A percentile compares a stretch with the other conserved stretches of the same genome.
These are phyloP conservation scores for Talaromyces sp. DNA, from an alignment of 2,329 filamentous ascomycete genomes.

Conservation along the genomic window DNA sequence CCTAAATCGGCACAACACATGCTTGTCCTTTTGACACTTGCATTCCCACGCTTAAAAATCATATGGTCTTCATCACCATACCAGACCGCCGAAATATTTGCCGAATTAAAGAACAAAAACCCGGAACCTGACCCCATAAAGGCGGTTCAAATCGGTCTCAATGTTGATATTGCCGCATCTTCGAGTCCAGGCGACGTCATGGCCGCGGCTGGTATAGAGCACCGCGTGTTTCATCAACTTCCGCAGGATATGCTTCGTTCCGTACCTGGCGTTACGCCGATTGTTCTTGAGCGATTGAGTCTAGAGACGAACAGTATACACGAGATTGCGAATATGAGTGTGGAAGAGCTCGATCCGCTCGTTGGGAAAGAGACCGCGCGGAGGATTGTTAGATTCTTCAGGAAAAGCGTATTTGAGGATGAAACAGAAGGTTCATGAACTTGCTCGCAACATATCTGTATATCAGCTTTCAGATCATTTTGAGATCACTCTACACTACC, in stretches of 20 bases:
- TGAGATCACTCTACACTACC: neutral
- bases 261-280: conserved; percentile 78
- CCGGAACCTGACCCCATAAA: conserved; percentile 85
- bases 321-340: conserved; percentile 83
- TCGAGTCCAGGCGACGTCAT: conserved; percentile 48
- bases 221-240: conserved; percentile 74
- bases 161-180: conserved; percentile 45
- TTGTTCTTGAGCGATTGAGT: conserved; percentile 70
- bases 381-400: conserved; percentile 79
- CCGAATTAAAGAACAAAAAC: conserved; percentile 84
- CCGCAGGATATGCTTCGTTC: conserved; percentile 86
- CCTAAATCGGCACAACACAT: conserved; percentile 83
- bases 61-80: conserved; percentile 94
- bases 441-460: neutral
- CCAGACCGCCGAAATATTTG: conserved; percentile 96
- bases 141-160: conserved; percentile 78
- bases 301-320: conserved; percentile 70
- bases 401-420: conserved; percentile 56
- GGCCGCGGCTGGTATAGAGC: conserved; percentile 51
- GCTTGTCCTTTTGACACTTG: conserved; percentile 84
- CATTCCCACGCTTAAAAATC: conserved; percentile 83
- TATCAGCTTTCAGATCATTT: neutral
- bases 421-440: conserved; percentile 8
- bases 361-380: conserved; percentile 75
- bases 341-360: conserved; percentile 66